Evolutionary conservation across 2,329 filamentous ascomycete species (phyloP).

Genomic region (Cercospora janseana): DNA sequence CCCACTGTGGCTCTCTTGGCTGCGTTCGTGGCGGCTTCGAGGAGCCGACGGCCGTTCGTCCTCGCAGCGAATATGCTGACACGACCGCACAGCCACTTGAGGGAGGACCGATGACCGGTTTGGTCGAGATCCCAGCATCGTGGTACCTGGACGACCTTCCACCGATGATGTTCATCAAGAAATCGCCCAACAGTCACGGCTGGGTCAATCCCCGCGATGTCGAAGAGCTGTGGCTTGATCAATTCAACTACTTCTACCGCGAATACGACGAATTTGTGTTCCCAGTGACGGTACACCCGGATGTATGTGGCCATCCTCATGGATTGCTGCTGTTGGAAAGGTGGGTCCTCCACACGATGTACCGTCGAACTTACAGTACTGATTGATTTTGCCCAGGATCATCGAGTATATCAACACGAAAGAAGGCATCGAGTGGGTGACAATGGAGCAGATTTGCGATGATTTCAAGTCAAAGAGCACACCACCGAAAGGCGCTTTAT

Average conservation of each 20-base stretch:
- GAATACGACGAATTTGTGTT: slow-evolving; percentile 77
- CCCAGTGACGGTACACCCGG: slow-evolving; percentile 73
- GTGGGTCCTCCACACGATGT: slow-evolving; percentile 34
- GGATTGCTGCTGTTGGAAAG: slow-evolving; percentile 71
- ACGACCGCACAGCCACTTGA: slow-evolving; percentile 47
- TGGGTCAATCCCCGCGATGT: slow-evolving; percentile 57
- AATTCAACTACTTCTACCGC: slow-evolving; percentile 72
- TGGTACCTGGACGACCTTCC: slow-evolving; percentile 62
- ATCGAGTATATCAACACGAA: slow-evolving; percentile 68
- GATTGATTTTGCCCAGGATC: slow-evolving; percentile 37
- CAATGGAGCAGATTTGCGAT: slow-evolving; percentile 69
- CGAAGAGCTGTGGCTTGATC: slow-evolving; percentile 64
- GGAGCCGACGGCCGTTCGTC: too few species aligned
- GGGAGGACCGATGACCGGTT: slow-evolving; percentile 58
- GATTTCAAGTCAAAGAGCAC: slow-evolving; percentile 68
- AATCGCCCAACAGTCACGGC: slow-evolving; percentile 62
- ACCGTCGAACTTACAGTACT: slow-evolving; percentile 3
- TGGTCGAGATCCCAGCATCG: slow-evolving; percentile 64
- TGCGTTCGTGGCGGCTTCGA: background rate
- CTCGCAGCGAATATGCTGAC: too few species aligned
- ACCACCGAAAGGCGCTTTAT: slow-evolving; percentile 57
- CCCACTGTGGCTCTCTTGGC: background rate
- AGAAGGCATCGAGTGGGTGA: slow-evolving; percentile 64
- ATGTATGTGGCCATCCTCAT: slow-evolving; percentile 69
- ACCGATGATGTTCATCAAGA: slow-evolving; percentile 72